A percentile compares a stretch with the other conserved stretches of the same genome.
These are phyloP conservation scores for Didymosphaeria variabile DNA, from an alignment of 2,329 filamentous ascomycete genomes.

Conservation along the genomic window DNA sequence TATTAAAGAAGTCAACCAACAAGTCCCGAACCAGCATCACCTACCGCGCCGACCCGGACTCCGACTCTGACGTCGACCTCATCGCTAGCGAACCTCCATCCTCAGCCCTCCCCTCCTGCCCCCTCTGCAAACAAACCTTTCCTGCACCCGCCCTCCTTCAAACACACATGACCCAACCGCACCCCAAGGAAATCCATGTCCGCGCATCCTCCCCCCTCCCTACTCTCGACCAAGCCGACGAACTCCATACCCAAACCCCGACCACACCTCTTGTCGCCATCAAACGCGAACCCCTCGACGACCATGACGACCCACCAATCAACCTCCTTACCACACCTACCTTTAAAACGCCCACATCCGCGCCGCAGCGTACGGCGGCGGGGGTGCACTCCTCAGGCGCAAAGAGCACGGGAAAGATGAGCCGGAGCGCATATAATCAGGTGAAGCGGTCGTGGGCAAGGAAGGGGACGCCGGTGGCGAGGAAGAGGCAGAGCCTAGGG, in stretches of 20 bases:
- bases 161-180: conserved; percentile 10
- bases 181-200: conserved; percentile 4
- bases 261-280: conserved; percentile 18
- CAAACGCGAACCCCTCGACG: conserved; percentile 36
- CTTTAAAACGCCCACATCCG: conserved; percentile 26
- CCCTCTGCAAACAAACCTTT: conserved; percentile 21
- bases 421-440: conserved; percentile 27
- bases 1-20: neutral
- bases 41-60: conserved; percentile 16
- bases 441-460: conserved; percentile 36
- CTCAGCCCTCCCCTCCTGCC: conserved; percentile 6
- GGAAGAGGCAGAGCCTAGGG: conserved; percentile 22
- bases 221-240: conserved; percentile 10
- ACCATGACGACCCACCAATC: conserved; percentile 26
- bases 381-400: conserved; percentile 10
- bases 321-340: conserved; percentile 22
- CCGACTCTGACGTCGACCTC: conserved; percentile 18
- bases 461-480: conserved; percentile 17
- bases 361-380: conserved; percentile 8
- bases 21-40: conserved; percentile 9
- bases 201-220: conserved; percentile 13
- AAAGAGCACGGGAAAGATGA: conserved; percentile 18
- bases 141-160: conserved; percentile 13
- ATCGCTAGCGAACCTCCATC: conserved; percentile 9
- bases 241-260: conserved; percentile 6